Base-by-base conservation (phyloP, 108 stramenopile species). In the Aurantiochytrium sp. region DNA sequence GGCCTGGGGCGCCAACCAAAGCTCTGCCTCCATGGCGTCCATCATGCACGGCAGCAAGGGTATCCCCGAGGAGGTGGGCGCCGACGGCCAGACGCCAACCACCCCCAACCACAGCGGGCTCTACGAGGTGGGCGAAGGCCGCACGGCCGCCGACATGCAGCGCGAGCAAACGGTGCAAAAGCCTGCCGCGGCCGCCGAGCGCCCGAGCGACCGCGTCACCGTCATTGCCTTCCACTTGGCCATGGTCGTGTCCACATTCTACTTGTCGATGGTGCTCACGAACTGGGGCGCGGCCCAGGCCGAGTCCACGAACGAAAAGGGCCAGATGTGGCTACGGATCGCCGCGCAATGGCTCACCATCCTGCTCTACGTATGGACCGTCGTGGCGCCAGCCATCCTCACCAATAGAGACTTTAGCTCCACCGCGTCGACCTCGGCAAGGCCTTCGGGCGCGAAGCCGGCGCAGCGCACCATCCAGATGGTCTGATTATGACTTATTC, bases 201-300 rank as follows among this genome's bases (percentile, higher is more conserved):
- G 27, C n/a, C 73, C 45, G 12, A 30, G 73, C n/a, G 73, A 81
- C n/a, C 39, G 73, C 19, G 6, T 24, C 24, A 48, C 6, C 17
- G 73, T 81, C 30, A 48, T 81, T 41, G 21, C 24, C 24, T 81
- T 81, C 45, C 45, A 81, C 45, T 30, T 81, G 2, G 45, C 30
- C 39, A 81, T 81, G 73, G 3, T 48, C 12, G 30, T 81, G 0
- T 48, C 73, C n/a, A 81, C 73, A 0, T 48, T 81, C 12, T 81
- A 81, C 45, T 48, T 81, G 73, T 81, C 73, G 19, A 81, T 81
- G 73, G 73, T 81, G 6, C 73, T 81, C 73, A 81, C 73, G 24
- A 81, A 81, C 45, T 81, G 73, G 73, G 73, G 73, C 73, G 73
- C 73, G 39, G 59, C 59, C 8, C 32, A 65, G 34, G 39, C 73